Conservation (phyloP, 2,329 filamentous ascomycete species). For the Alternaria atra region DNA sequence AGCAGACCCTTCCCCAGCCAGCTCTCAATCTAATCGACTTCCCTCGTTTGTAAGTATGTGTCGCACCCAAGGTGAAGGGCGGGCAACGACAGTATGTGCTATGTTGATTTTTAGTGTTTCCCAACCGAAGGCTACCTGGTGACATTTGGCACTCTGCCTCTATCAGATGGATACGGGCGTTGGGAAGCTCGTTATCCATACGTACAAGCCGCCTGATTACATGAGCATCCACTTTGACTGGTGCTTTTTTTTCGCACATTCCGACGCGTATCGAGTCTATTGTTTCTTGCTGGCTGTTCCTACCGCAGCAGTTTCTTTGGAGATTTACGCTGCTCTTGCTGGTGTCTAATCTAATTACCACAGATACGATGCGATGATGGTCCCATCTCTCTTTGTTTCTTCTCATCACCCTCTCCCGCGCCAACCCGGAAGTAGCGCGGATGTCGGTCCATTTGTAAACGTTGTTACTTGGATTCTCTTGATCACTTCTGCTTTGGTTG, state of each 20-base stretch:
- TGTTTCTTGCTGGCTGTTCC: background rate
- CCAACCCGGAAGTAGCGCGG: conserved; percentile 37
- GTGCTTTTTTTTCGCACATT: background rate
- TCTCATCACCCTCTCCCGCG: conserved; percentile 37
- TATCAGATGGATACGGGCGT: conserved; percentile 10
- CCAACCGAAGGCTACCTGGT: conserved; percentile 13
- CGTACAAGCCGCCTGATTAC: conserved; percentile 14
- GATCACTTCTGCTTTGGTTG: conserved; percentile 45
- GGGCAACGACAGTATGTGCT: conserved; percentile 24
- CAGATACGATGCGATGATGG: conserved; percentile 41
- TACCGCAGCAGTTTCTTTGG: conserved; percentile 4
- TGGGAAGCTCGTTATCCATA: conserved; percentile 5
- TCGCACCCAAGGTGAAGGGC: conserved; percentile 15
- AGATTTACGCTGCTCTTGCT: conserved; percentile 5
- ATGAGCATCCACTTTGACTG: background rate
- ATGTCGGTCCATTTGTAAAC: conserved; percentile 47
- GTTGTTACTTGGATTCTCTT: conserved; percentile 49
- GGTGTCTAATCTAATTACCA: conserved; percentile 17
- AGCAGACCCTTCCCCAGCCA: conserved; percentile 14
- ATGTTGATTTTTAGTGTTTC: conserved; percentile 21
- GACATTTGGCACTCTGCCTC: conserved; percentile 17
- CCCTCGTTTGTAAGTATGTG: conserved; percentile 18
- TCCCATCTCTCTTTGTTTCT: conserved; percentile 24
- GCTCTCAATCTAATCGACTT: conserved; percentile 24
- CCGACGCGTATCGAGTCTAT: background rate